Percentiles rank a stretch among this genome's conserved stretches.
Evolutionary conservation across 192 early-diverging fungal genomes (phyloP).

Genomic region (Backusella tuberculispora): DNA sequence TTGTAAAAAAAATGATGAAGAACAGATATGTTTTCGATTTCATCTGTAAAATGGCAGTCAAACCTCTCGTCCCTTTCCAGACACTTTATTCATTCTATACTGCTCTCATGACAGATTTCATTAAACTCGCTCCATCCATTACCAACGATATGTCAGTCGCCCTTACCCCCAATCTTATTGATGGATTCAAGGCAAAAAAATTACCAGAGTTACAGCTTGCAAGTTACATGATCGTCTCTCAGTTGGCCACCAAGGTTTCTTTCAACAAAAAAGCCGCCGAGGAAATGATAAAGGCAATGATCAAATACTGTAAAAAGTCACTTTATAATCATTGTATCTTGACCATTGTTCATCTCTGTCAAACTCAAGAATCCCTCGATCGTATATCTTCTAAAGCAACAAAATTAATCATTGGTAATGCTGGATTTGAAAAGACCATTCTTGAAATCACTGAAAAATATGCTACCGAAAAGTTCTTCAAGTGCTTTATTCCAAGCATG

Average conservation of each 20-base stretch:
- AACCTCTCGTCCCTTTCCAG: conserved; percentile 45
- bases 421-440: conserved; percentile 26
- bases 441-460: conserved; percentile 42
- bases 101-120: conserved; percentile 61
- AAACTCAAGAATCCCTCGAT: conserved; percentile 53
- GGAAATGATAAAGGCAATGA: conserved; percentile 50
- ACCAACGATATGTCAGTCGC: conserved; percentile 52
- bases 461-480: conserved; percentile 50
- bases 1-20: conserved; percentile 71
- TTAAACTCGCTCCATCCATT: conserved; percentile 32
- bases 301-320: conserved; percentile 33
- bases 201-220: conserved; percentile 55
- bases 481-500: conserved; percentile 41
- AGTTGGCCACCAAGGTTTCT: conserved; percentile 55
- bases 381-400: conserved; percentile 29
- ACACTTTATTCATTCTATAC: conserved; percentile 71
- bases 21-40: conserved; percentile 78
- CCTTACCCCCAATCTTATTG: conserved; percentile 64
- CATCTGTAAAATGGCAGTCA: conserved; percentile 66
- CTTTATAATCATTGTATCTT: conserved; percentile 45
- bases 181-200: conserved; percentile 46
- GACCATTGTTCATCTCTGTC: conserved; percentile 54
- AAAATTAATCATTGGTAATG: not conserved
- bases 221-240: conserved; percentile 71
- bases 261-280: conserved; percentile 50